Percentiles rank a stretch among this genome's conserved stretches.
phyloP scores from a whole-genome alignment of 78 protist genomes.

The Chrysochromulina parva region DNA sequence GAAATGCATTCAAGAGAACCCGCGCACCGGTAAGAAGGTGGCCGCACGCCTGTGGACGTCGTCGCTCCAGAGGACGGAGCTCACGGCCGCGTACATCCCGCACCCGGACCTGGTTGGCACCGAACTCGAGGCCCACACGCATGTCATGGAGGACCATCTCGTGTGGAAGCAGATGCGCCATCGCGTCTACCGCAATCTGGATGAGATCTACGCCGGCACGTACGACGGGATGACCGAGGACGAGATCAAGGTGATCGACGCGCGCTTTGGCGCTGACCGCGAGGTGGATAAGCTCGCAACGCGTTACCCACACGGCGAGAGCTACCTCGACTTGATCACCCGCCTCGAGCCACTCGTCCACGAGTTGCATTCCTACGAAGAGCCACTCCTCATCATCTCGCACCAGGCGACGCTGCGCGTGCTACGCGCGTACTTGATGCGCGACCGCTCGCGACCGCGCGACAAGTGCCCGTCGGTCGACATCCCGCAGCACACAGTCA shows the following conservation, averaged over 20 bases:
- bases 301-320: no score
- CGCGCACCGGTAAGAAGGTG: background rate
- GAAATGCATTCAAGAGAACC: no score
- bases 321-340: no score
- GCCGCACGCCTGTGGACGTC: constrained; percentile 18
- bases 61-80: background rate
- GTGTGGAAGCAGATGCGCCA: background rate
- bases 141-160: no score
- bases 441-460: background rate
- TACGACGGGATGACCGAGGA: constrained; percentile 94
- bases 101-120: background rate
- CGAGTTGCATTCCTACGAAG: no score
- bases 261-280: no score
- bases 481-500: constrained; percentile 10
- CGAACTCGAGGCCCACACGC: no score
- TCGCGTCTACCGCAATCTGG: constrained; percentile 25
- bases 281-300: no score
- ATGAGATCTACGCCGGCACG: constrained; percentile 90
- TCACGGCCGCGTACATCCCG: background rate
- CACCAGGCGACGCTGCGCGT: constrained; percentile 15
- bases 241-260: no score
- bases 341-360: no score
- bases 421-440: background rate
- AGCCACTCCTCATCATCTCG: background rate
- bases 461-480: background rate